Conservation (phyloP, 148 eudicot genomes). For the Arctostaphylos glauca region DNA sequence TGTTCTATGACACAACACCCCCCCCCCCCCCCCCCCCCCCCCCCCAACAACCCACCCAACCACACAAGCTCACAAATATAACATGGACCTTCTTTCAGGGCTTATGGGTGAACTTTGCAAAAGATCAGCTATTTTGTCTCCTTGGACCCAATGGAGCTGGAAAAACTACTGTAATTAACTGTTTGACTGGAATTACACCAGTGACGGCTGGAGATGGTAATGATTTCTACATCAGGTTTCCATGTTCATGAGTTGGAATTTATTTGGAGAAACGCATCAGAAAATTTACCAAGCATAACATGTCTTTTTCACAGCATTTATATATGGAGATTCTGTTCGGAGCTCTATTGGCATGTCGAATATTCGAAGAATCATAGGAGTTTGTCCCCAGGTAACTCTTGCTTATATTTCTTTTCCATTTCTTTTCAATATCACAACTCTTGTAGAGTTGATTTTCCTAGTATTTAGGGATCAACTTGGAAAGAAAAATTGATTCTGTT, state of each 20-base stretch:
- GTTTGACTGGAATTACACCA: constrained; percentile 85
- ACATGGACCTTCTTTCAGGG: constrained; percentile 43
- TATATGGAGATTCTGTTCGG: constrained; percentile 73
- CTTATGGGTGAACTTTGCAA: constrained; percentile 73
- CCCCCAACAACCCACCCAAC: too few species aligned
- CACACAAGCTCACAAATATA: too few species aligned
- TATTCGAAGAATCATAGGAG: constrained; percentile 76
- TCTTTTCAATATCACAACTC: background rate
- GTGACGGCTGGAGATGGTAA: constrained; percentile 94
- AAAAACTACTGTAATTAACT: constrained; percentile 86
- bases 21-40: background rate
- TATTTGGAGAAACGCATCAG: background rate
- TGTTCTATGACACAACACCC: background rate
- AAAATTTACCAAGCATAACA: background rate
- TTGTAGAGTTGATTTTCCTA: background rate
- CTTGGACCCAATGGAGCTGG: constrained; percentile 99
- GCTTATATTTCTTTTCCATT: background rate
- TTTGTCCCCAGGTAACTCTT: constrained; percentile 80
- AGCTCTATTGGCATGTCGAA: constrained; percentile 77
- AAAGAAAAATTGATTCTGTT: constrained; percentile 7
- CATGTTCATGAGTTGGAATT: constrained; percentile 3
- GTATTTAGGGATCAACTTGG: background rate
- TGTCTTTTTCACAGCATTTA: constrained; percentile 45
- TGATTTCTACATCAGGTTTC: constrained; percentile 13
- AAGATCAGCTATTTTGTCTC: constrained; percentile 90